Conservation (phyloP, 2,329 filamentous ascomycete species). For the Sporothrix protearum region DNA sequence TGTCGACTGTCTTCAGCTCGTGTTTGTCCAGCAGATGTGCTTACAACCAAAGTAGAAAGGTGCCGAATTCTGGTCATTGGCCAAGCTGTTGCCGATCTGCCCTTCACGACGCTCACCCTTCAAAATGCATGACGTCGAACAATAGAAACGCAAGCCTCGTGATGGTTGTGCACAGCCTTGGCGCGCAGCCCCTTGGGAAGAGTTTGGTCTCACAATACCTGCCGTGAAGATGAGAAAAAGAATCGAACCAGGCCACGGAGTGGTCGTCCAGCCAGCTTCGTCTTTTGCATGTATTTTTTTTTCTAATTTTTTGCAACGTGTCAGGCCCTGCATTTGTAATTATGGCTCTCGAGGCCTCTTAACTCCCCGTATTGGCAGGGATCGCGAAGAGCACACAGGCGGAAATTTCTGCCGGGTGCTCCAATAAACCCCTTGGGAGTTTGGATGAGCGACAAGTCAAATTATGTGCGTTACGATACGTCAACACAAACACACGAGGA, state of each 20-base stretch:
- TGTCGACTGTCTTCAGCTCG: too few species aligned
- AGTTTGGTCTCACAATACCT: not conserved
- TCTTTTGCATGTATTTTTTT: too few species aligned
- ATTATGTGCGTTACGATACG: too few species aligned
- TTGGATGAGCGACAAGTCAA: too few species aligned
- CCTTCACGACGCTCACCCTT: too few species aligned
- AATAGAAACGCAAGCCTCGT: not conserved
- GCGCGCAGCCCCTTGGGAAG: not conserved
- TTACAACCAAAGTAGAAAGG: too few species aligned
- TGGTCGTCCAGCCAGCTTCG: not conserved
- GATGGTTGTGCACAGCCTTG: conserved; percentile 14
- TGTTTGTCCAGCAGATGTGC: too few species aligned
- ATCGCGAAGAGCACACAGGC: too few species aligned
- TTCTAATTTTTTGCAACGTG: too few species aligned
- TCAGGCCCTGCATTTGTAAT: not conserved
- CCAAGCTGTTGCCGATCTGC: not conserved
- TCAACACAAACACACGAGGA: too few species aligned
- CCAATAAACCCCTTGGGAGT: too few species aligned
- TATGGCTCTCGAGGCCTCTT: not conserved
- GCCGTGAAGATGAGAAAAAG: not conserved
- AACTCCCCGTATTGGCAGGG: not conserved
- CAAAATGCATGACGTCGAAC: not conserved
- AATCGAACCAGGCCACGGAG: not conserved
- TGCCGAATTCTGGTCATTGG: not conserved
- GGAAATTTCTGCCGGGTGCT: too few species aligned